Evolutionary conservation across 2,329 filamentous ascomycete genomes (phyloP).

Genomic region (Huntiella abstrusa): DNA sequence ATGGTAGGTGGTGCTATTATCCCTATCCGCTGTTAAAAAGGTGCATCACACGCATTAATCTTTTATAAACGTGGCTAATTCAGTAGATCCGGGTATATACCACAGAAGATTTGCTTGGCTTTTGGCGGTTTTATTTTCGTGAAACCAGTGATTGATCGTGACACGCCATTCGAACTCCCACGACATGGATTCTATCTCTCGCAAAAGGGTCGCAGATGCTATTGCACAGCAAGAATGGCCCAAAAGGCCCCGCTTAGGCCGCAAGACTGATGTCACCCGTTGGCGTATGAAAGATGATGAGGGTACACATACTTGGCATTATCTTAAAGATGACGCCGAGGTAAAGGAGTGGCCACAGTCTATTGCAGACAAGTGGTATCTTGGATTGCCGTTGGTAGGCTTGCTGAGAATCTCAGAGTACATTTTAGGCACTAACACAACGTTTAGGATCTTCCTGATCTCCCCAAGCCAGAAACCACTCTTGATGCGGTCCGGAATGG

Average conservation of each 20-base stretch:
- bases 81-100: no score
- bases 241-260: slow-evolving; percentile 29
- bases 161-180: background rate
- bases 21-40: no score
- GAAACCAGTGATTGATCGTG: no score
- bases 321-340: slow-evolving; percentile 56
- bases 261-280: slow-evolving; percentile 56
- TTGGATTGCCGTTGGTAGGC: slow-evolving; percentile 59
- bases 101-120: no score
- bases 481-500: slow-evolving; percentile 67
- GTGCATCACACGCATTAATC: no score
- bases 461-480: slow-evolving; percentile 52
- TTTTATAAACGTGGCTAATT: no score
- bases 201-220: slow-evolving; percentile 26
- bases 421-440: background rate
- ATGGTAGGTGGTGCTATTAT: no score
- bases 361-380: slow-evolving; percentile 70
- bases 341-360: slow-evolving; percentile 66
- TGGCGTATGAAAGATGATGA: slow-evolving; percentile 69
- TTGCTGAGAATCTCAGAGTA: background rate
- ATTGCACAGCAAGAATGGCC: slow-evolving; percentile 19
- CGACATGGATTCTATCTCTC: slow-evolving; percentile 13
- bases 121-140: no score
- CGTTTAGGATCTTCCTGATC: slow-evolving; percentile 51
- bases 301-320: slow-evolving; percentile 87